phyloP scores from a whole-genome alignment of 2,329 filamentous ascomycete species.

The Penicillium sp. region DNA sequence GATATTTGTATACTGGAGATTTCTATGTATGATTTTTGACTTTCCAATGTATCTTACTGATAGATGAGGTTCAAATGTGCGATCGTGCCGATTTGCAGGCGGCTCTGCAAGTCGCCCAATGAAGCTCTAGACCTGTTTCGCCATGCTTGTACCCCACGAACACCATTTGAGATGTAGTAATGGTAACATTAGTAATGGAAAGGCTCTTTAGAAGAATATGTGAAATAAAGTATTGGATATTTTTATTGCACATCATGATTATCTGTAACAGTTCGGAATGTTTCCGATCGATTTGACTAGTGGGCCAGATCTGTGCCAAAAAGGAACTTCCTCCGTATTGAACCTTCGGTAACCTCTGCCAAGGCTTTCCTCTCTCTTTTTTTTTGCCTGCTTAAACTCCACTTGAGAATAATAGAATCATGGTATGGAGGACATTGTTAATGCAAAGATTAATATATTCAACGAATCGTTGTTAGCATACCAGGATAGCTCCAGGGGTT shows the following conservation, averaged over 20 bases:
- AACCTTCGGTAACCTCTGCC: neutral
- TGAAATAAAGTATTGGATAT: neutral
- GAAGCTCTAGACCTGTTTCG: neutral
- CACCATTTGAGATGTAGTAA: neutral
- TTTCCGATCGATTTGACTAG: neutral
- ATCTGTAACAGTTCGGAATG: neutral
- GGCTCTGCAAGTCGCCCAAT: neutral
- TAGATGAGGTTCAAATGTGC: too few species aligned
- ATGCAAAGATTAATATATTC: too few species aligned
- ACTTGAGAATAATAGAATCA: neutral
- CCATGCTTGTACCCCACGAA: neutral
- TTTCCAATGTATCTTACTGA: too few species aligned
- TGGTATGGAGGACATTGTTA: neutral
- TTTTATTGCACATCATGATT: neutral
- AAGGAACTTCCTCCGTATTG: neutral
- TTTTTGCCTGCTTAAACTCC: neutral
- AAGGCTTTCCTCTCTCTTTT: neutral
- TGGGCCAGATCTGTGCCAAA: neutral
- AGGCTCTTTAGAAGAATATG: neutral
- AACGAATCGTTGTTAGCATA: too few species aligned
- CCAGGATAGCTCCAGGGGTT: too few species aligned
- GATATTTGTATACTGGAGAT: neutral
- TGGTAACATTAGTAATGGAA: too few species aligned
- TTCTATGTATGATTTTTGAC: too few species aligned
- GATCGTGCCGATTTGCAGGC: too few species aligned